Evolutionary conservation across 179 eudicot species (phyloP), one percentile per base, ranked within the genome.

Genomic region (Beta lomatogona): DNA sequence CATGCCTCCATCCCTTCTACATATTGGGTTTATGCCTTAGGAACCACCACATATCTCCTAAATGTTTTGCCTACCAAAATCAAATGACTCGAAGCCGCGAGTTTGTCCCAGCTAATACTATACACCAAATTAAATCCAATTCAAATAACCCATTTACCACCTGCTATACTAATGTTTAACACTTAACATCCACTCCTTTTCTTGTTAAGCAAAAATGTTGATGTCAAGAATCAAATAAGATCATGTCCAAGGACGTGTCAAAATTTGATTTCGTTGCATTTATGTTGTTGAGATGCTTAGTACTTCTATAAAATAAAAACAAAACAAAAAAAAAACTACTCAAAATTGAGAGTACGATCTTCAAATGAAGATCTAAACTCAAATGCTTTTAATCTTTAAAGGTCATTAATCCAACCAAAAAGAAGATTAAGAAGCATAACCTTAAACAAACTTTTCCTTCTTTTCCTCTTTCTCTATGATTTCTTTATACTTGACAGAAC

Each of bases 281-380:
- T 25, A 70, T 48, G 15, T 70, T 22, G 54, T 44, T 53, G 3
- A 18, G 8, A 70, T 70, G 71, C 74, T 16, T 45, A 36, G 55
- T 45, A 45, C 46, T 12, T 13, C 53, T 6, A 28, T 28, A 48
- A 48, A 48, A 48, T 0, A 48, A 48, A 48, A 48, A 48, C 31
- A 48, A 48, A 48, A 48, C 2, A 48, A 48, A 48, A 48, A 48
- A 1, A 48, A 5, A 48, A 10, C 53, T 48, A 48, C 53, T 48
- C 53, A 48, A 46, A 45, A 13, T 14, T 28, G 46, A 52, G 76
- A 50, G 52, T 73, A 73, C 70, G 50, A 77, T 77, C 80, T 50
- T 45, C 6, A 77, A 77, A 66, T 41, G 46, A 64, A 64, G 73
- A 77, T 64, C 18, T 5, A 63, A 25, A 0, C 44, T 65, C 44